Evolutionary conservation across 2,329 filamentous ascomycete species (phyloP), one percentile per base, ranked within the genome.

Genomic region (Juglanconis oblonga): DNA sequence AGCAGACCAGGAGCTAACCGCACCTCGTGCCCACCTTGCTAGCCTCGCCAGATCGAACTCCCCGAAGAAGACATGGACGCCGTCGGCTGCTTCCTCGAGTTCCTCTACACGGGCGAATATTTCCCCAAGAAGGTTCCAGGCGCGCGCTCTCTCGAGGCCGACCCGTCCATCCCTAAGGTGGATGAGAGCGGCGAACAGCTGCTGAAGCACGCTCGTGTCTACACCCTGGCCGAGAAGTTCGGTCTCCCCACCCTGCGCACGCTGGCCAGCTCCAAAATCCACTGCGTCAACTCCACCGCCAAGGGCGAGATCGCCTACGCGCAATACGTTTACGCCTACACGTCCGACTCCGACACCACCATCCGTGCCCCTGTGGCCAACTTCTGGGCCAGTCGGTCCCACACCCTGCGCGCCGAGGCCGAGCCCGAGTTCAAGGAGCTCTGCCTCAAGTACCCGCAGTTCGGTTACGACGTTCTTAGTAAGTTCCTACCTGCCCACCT

Each of bases 271-370:
- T 87, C 85, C 72, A 97, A 97, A 80, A 97, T 97, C 69, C 92
- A 97, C 79, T 91, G 91, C 72, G 90, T 96, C 69, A 89, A 92
- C 70, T 91, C 89, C 49, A 96, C 90, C 0, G 91, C 92, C 40
- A 89, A 88, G 76, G 93, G 92, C 73, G 93, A 97, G 79, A 93
- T 97, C 70, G 86, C 88, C 32, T 97, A 97, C 74, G 93, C 93
- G 8, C 87, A 92, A 72, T 97, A 92, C 77, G 90, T 96, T 36
- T 97, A 97, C 79, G 86, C 85, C 62, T 86, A 91, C 75, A 95
- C 90, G 10, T 74, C 77, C 57, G 75, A 81, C 52, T 85, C 89
- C 62, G 91, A 96, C 74, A 78, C 76, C 11, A 85, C 84, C 3
- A 91, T 96, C 68, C 87, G 92, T 67, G 89, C 86, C 65, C 92